Percentiles rank a stretch among this genome's conserved stretches.
These are phyloP conservation scores for Myxozyma vanderwaltii DNA, from an alignment of 805 yeast genomes.

Conservation along the genomic window DNA sequence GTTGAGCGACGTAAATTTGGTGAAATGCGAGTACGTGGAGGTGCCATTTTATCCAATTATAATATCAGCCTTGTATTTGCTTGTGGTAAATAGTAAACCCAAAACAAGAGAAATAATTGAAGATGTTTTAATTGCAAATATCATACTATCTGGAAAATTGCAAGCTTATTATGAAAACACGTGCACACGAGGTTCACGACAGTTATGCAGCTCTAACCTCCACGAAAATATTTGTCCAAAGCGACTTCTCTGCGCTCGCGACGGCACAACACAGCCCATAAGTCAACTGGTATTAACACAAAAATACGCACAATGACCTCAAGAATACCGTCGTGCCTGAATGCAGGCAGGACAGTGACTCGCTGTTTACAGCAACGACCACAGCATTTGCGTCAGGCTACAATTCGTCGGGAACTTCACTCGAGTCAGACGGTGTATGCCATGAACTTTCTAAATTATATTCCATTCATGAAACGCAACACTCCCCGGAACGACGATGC, in stretches of 20 bases:
- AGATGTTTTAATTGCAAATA: background rate
- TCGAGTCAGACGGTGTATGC: background rate
- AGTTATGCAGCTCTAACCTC: too few relatives aligned
- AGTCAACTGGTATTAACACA: background rate
- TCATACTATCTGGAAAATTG: too few relatives aligned
- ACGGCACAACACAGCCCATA: background rate
- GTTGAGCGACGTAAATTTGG: constrained; percentile 11
- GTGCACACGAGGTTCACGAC: too few relatives aligned
- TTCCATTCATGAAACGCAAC: constrained; percentile 13
- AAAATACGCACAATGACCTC: background rate
- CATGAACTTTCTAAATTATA: background rate
- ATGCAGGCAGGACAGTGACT: background rate
- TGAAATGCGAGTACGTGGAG: constrained; percentile 11
- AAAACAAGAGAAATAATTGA: background rate
- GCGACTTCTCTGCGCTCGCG: background rate
- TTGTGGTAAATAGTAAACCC: background rate
- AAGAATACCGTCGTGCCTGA: background rate
- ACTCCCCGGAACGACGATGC: background rate
- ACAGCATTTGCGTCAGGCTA: background rate
- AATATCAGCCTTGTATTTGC: background rate
- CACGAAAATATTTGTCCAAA: background rate
- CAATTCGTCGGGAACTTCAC: background rate
- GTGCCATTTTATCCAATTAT: background rate
- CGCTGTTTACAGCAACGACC: background rate
- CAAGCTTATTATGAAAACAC: too few relatives aligned